Evolutionary conservation across 257 asterid genomes (phyloP).

Genomic region (Solanum neorickii): DNA sequence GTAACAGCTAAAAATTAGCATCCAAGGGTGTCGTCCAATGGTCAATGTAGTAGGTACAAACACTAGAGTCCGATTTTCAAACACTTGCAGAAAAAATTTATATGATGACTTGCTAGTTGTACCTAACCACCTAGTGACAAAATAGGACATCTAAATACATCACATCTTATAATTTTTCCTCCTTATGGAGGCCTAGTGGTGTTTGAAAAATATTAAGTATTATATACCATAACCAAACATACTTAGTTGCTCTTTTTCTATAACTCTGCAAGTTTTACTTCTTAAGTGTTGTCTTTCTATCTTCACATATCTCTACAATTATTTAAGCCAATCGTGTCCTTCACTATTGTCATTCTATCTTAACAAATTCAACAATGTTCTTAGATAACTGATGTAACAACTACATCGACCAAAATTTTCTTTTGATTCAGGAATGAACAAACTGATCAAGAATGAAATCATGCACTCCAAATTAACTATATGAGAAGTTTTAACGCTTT

Average conservation of each 20-base stretch:
- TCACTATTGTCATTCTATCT: neutral
- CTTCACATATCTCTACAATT: neutral
- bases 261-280: neutral
- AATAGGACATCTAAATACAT: neutral
- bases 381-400: neutral
- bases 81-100: neutral
- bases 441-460: neutral
- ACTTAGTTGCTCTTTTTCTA: neutral
- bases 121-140: neutral
- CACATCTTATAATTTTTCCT: neutral
- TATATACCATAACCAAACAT: neutral
- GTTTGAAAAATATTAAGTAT: neutral
- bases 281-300: neutral
- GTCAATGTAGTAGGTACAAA: neutral
- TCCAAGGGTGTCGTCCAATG: neutral
- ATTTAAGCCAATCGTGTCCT: neutral
- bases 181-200: neutral
- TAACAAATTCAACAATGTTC: neutral
- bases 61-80: neutral
- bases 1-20: neutral
- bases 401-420: neutral
- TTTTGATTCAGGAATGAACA: neutral
- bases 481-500: constrained; percentile 91
- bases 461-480: constrained; percentile 32
- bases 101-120: neutral